A percentile compares a stretch with the other conserved stretches of the same genome.
Evolutionary conservation across 495 filamentous ascomycete genomes (phyloP).

Genomic region (Aspergillus baeticus): DNA sequence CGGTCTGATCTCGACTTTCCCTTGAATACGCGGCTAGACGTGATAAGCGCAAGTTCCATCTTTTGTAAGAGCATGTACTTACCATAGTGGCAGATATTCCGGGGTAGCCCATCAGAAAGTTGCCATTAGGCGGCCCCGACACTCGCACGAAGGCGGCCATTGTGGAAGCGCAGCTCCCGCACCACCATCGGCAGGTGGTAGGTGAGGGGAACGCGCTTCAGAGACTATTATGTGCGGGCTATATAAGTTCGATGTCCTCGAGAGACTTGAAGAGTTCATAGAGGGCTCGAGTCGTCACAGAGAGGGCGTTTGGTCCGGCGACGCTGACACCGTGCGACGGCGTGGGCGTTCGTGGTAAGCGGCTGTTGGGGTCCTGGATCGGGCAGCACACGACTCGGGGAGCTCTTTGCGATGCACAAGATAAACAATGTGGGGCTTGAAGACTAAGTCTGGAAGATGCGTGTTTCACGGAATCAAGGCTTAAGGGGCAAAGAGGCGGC

Average conservation of each 20-base stretch:
- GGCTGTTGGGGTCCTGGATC: constrained; percentile 8
- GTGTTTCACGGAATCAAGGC: background rate
- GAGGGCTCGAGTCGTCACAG: constrained; percentile 15
- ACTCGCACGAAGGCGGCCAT: constrained; percentile 95
- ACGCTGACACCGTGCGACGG: constrained; percentile 13
- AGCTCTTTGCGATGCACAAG: background rate
- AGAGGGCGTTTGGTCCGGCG: constrained; percentile 9
- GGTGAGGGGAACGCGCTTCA: constrained; percentile 29
- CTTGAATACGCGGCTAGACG: constrained; percentile 85
- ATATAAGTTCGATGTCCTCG: constrained; percentile 28
- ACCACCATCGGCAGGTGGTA: constrained; percentile 47
- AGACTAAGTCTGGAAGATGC: background rate
- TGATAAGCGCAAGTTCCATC: background rate
- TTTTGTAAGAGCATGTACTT: constrained; percentile 29
- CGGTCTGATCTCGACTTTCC: constrained; percentile 96
- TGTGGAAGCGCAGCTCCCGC: constrained; percentile 39
- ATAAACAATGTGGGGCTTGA: constrained; percentile 5
- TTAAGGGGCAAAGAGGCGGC: background rate
- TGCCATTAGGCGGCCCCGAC: constrained; percentile 95
- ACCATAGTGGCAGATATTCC: constrained; percentile 98
- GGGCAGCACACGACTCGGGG: background rate
- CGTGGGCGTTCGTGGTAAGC: constrained; percentile 14
- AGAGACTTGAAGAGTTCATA: constrained; percentile 33
- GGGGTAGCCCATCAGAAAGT: constrained; percentile 93
- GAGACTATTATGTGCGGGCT: constrained; percentile 30